A percentile compares a stretch with the other conserved stretches of the same genome.
Conservation (phyloP, 306 rosid species). For the Leucaena leucocephala region DNA sequence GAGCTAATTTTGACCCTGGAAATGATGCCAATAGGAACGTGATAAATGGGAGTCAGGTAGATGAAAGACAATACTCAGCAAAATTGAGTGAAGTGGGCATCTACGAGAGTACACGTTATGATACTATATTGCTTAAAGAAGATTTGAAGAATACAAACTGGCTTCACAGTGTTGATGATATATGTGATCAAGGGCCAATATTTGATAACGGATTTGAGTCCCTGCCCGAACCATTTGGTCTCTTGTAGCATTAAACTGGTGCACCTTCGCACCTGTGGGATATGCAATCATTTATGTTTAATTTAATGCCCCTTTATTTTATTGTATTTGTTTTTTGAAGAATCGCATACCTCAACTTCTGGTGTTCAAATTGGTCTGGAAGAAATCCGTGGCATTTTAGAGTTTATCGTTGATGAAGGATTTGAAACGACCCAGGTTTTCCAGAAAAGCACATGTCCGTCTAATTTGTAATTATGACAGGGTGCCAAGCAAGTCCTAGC, state of each 20-base stretch:
- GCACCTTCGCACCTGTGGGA: conserved; percentile 37
- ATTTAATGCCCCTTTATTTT: conserved; percentile 43
- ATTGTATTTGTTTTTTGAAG: conserved; percentile 26
- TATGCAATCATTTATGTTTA: conserved; percentile 31
- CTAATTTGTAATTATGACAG: neutral
- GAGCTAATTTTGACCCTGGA: conserved; percentile 44
- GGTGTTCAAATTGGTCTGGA: neutral
- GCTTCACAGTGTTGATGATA: conserved; percentile 83
- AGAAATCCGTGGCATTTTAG: neutral
- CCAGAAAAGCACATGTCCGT: neutral
- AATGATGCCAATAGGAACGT: conserved; percentile 9
- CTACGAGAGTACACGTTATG: conserved; percentile 93
- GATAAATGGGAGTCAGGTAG: conserved; percentile 52
- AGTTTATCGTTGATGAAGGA: neutral
- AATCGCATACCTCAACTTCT: conserved; percentile 51
- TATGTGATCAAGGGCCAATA: conserved; percentile 69
- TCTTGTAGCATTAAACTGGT: conserved; percentile 55
- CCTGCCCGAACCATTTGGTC: conserved; percentile 94
- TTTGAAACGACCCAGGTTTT: neutral
- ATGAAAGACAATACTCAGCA: conserved; percentile 54
- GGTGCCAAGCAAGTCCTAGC: neutral
- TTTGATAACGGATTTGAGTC: conserved; percentile 88
- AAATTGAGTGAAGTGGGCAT: conserved; percentile 76
- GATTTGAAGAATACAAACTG: conserved; percentile 87
- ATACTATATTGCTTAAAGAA: conserved; percentile 85